Percentiles rank a stretch among this genome's conserved stretches.
Conservation (phyloP, 2,329 filamentous ascomycete species). For the Pseudocercospora musae region DNA sequence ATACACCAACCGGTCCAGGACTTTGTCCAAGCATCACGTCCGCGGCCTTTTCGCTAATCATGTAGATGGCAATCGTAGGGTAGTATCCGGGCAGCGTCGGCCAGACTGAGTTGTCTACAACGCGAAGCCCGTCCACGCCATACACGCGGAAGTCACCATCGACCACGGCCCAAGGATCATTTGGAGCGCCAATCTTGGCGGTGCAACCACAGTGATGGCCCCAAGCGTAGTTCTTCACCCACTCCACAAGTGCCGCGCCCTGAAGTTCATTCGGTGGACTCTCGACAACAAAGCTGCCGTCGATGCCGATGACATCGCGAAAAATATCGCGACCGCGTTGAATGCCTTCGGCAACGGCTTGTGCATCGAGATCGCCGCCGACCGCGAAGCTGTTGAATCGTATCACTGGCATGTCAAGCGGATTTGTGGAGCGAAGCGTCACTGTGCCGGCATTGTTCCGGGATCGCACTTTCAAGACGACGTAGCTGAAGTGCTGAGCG, state of each 20-base stretch:
- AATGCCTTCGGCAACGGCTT: constrained; percentile 55
- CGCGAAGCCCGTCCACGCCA: constrained; percentile 54
- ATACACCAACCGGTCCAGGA: constrained; percentile 54
- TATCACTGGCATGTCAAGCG: constrained; percentile 61
- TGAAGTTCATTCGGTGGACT: constrained; percentile 42
- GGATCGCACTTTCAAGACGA: constrained; percentile 59
- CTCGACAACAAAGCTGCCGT: constrained; percentile 30
- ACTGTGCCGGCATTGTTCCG: constrained; percentile 62
- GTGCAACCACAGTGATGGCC: constrained; percentile 58
- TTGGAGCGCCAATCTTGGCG: constrained; percentile 53
- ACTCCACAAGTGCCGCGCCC: constrained; percentile 45
- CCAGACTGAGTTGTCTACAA: constrained; percentile 61
- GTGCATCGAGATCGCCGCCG: constrained; percentile 35
- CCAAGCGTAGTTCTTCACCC: constrained; percentile 46
- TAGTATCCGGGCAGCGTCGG: constrained; percentile 54
- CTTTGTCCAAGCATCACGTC: constrained; percentile 56
- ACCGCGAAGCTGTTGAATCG: constrained; percentile 58
- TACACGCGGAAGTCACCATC: constrained; percentile 57
- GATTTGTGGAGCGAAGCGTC: constrained; percentile 57
- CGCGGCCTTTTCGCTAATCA: constrained; percentile 60
- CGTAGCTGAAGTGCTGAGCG: constrained; percentile 47
- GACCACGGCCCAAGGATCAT: constrained; percentile 55
- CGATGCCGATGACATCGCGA: constrained; percentile 4
- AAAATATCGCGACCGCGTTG: constrained; percentile 44
- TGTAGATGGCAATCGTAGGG: constrained; percentile 51